Percentiles rank a stretch among this genome's conserved stretches.
Evolutionary conservation across 768 basidiomycete genomes (phyloP).

Genomic region (Suillus luteus): DNA sequence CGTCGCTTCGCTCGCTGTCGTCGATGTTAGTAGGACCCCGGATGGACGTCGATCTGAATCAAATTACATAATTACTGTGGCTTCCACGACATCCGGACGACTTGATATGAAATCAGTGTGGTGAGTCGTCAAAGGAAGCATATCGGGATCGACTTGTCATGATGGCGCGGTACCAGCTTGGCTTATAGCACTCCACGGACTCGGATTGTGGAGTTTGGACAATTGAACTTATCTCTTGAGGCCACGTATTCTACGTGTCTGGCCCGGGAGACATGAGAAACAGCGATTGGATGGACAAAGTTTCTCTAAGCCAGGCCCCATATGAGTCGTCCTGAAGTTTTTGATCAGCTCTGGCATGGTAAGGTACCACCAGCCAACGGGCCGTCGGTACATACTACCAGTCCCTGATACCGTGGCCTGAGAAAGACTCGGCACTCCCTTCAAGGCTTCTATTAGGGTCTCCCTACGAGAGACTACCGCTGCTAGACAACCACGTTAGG

Average conservation of each 20-base stretch:
- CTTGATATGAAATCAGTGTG: not conserved
- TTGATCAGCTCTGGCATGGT: not conserved
- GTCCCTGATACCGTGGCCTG: not conserved
- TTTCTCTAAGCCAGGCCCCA: not conserved
- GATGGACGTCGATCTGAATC: not conserved
- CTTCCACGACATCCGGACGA: slow-evolving; percentile 5
- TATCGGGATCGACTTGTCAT: not conserved
- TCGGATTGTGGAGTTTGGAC: not conserved
- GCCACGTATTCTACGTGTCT: too few relatives aligned
- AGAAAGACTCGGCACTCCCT: not conserved
- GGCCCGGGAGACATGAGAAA: too few relatives aligned
- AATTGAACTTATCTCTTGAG: not conserved
- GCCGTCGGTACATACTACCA: not conserved
- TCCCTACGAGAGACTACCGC: not conserved
- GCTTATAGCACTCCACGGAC: not conserved
- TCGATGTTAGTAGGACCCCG: not conserved
- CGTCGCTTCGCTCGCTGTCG: not conserved
- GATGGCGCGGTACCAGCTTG: not conserved
- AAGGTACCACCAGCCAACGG: not conserved
- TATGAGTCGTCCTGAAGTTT: not conserved
- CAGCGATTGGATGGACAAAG: not conserved
- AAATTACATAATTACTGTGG: not conserved
- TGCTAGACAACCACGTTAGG: not conserved
- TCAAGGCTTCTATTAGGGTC: not conserved
- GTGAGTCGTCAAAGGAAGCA: not conserved